Percentiles rank a stretch among this genome's conserved stretches.
Conservation (phyloP, 2,329 filamentous ascomycete genomes). For the Fusarium humuli region DNA sequence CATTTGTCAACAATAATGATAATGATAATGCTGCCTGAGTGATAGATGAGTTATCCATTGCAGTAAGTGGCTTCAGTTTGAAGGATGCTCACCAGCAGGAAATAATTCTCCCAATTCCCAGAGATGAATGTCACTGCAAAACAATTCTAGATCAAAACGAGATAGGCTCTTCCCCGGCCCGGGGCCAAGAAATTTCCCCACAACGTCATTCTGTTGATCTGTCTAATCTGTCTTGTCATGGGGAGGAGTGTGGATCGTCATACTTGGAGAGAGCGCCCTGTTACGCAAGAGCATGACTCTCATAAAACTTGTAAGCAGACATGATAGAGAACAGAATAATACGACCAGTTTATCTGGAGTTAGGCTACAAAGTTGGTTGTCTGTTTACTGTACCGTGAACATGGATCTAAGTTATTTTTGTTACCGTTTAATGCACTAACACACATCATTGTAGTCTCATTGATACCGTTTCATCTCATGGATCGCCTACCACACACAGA, state of each 20-base stretch:
- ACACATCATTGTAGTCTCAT: not conserved
- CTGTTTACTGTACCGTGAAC: not conserved
- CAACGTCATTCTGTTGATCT: conserved; percentile 35
- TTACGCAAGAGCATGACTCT: conserved; percentile 36
- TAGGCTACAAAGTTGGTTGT: fast-evolving
- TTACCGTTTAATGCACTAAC: not conserved
- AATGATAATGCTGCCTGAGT: too few relatives aligned
- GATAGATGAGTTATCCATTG: not conserved
- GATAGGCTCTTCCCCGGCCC: conserved; percentile 35
- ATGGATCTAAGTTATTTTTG: not conserved
- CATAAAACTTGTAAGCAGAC: not conserved
- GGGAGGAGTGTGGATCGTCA: conserved; percentile 36
- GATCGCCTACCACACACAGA: conserved; percentile 17
- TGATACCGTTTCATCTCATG: conserved; percentile 7
- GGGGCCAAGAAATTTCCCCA: conserved; percentile 26
- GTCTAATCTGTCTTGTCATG: conserved; percentile 4
- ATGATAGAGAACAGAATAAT: not conserved
- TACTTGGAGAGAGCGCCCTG: conserved; percentile 10
- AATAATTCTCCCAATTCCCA: not conserved
- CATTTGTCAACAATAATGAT: too few relatives aligned
- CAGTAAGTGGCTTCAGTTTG: not conserved
- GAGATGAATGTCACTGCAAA: conserved; percentile 5
- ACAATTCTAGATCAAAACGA: conserved; percentile 31
- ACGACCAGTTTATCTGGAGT: fast-evolving
- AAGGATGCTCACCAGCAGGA: not conserved